Evolutionary conservation across 805 yeast species (phyloP), one percentile per base, ranked within the genome.

Genomic region (Candida fluviatilis): DNA sequence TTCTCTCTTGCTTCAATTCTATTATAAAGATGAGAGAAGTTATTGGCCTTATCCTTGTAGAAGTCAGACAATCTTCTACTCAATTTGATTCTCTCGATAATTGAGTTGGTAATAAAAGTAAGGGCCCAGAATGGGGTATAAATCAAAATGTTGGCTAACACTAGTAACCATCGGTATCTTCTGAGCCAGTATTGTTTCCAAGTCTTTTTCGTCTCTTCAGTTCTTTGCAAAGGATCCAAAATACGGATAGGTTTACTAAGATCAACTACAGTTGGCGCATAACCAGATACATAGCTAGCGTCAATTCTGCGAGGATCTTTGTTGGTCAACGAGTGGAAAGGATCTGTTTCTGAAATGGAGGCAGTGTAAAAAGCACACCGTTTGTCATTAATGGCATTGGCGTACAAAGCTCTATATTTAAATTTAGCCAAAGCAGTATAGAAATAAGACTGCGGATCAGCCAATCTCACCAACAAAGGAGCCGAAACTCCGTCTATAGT

Each of bases 311-410:
- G 59, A 3, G 46, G 14, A 35, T 31, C 39, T 30, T 46, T 44
- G 39, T 67, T 67, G 34, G 68, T 59, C 55, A 68, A 66, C 2
- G 82, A 77, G 14, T 63, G 55, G 52, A 80, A 82, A 0, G 88
- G 88, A 48, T 83, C 87, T 26, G 66, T 60, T 18, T 59, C 50
- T 0, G 84, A 75, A 25, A 84, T 84, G 4, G 85, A 85, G 0
- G 95, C 71, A 2, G 95, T 85, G 76, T 84, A 86, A 82, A 86
- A 88, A 12, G 85, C 75, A 3, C 95, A 80, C 48, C 95, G 75
- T 46, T 80, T 80, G 60, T 87, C 96, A 45, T 87, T 84, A 41
- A 81, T 74, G 29, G 84, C 73, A 59, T 88, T 88, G 4, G 93
- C 84, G 52, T 87, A 85, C 32, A 86, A 58, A 4, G 79, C 58